Evolutionary conservation across 2,329 filamentous ascomycete species (phyloP).

Genomic region (Thielaviopsis populi): DNA sequence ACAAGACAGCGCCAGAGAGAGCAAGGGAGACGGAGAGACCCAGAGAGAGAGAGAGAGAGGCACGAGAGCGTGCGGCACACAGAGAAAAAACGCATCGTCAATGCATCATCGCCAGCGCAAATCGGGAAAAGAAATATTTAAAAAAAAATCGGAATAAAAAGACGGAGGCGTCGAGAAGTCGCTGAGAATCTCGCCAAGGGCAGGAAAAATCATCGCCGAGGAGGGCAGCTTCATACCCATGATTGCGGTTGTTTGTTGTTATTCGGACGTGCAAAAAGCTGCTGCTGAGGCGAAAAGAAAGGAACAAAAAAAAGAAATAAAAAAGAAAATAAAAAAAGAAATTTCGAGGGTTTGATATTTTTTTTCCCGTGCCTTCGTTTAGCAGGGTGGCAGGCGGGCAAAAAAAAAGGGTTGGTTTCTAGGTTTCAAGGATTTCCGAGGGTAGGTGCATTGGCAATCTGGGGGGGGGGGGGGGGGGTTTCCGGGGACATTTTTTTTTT

Average conservation of each 20-base stretch:
- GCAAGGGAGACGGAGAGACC: not conserved
- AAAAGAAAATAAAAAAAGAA: constrained; percentile 11
- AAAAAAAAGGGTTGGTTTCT: constrained; percentile 9
- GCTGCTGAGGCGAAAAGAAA: constrained; percentile 12
- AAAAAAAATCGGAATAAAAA: constrained; percentile 15
- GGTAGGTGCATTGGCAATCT: not conserved
- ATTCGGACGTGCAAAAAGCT: constrained; percentile 31
- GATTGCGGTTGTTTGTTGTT: constrained; percentile 37
- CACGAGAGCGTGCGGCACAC: not conserved
- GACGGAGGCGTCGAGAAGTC: constrained; percentile 1
- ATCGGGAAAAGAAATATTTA: constrained; percentile 10
- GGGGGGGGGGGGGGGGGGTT: no score
- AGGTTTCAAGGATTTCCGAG: not conserved
- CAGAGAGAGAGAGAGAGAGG: not conserved
- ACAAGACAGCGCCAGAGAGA: not conserved
- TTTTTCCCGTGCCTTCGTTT: constrained; percentile 2
- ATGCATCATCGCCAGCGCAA: not conserved
- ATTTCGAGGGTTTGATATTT: constrained; percentile 5
- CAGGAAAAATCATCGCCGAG: not conserved
- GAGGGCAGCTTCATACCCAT: constrained; percentile 37
- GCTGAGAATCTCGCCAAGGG: not conserved
- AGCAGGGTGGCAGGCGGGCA: not conserved
- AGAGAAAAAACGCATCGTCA: not conserved
- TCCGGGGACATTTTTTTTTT: no score
- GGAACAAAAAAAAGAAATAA: constrained; percentile 1